Evolutionary conservation across 805 yeast genomes (phyloP), one percentile per base, ranked within the genome.

Genomic region (Sungouiozyma intestinalis): DNA sequence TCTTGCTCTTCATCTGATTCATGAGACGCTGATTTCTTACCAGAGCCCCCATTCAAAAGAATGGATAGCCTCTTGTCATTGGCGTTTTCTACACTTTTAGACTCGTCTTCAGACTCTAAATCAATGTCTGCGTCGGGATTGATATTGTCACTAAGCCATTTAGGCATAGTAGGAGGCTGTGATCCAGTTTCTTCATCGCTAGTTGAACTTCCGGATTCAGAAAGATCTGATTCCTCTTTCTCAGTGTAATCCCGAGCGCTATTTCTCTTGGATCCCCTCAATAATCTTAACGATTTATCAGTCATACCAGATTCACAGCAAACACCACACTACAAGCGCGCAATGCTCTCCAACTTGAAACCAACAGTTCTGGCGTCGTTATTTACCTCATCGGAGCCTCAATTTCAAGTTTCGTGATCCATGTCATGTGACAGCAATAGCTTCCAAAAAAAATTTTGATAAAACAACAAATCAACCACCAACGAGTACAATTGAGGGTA

Each of bases 141-240:
- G 3, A 36, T 15, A 16, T 44, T 52, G 6, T 24, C 29, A 24
- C 29, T 7, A 11, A 24, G 29, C 29, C 29, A 24, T 7, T 7
- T 11, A 24, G 29, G 29, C 11, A 11, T 11, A 7, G 29, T 24
- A 24, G 29, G 6, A 6, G 6, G 6, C 6, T 24, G 29, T 24
- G 6, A 6, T 7, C 11, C 29, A 6, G 29, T 7, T 24, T 42
- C 47, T 16, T 48, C 53, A 19, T 47, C 43, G 17, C 41, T 49
- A n/a, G 51, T 45, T 13, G 45, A 50, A 14, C 44, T 16, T 2
- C 38, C 39, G 38, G 54, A 61, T 4, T 62, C 46, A 7, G 44
- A 43, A 6, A 61, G 41, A 43, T 61, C 63, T 31, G 49, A 38
- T 37, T 58, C 64, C 20, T 55, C 52, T 40, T 55, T 57, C 41